Evolutionary conservation across 352 stramenopile species (phyloP).

Genomic region (Hyaloperonospora arabidopsidis): DNA sequence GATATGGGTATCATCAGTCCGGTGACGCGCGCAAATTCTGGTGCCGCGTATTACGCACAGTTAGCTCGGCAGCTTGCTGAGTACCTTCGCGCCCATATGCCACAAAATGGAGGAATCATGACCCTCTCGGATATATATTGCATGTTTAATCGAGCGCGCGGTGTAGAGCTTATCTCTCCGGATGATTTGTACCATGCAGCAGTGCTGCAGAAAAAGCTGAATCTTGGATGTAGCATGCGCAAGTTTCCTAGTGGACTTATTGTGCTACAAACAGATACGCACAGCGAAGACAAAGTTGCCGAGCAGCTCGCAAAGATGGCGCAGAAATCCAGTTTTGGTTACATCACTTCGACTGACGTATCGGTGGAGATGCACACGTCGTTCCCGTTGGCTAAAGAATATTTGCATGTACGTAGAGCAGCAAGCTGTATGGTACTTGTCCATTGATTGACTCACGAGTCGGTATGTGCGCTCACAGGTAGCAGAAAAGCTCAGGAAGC

Average conservation of each 20-base stretch:
- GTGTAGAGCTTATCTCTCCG: slow-evolving; percentile 95
- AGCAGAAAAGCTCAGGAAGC: slow-evolving; percentile 87
- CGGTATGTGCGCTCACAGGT: slow-evolving; percentile 36
- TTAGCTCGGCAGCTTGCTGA: slow-evolving; percentile 86
- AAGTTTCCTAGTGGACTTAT: slow-evolving; percentile 91
- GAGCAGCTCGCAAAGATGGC: slow-evolving; percentile 70
- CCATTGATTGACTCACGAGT: slow-evolving; percentile 1
- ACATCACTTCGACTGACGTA: slow-evolving; percentile 87
- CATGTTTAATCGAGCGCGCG: slow-evolving; percentile 96
- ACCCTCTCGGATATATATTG: slow-evolving; percentile 98
- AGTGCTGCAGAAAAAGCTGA: slow-evolving; percentile 71
- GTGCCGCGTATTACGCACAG: slow-evolving; percentile 86
- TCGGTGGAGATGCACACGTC: slow-evolving; percentile 89
- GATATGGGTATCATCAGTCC: slow-evolving; percentile 91
- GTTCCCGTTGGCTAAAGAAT: slow-evolving; percentile 91
- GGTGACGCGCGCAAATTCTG: slow-evolving; percentile 86
- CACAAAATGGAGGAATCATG: slow-evolving; percentile 92
- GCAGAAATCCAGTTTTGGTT: slow-evolving; percentile 56
- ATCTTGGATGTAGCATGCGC: slow-evolving; percentile 88
- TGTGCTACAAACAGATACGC: slow-evolving; percentile 87
- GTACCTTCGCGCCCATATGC: slow-evolving; percentile 78
- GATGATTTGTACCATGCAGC: slow-evolving; percentile 93
- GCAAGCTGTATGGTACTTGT: background rate
- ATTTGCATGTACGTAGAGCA: slow-evolving; percentile 72
- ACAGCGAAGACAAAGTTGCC: slow-evolving; percentile 79